phyloP scores from a whole-genome alignment of 1,139 yeast species.

The Protomyces gravidus region DNA sequence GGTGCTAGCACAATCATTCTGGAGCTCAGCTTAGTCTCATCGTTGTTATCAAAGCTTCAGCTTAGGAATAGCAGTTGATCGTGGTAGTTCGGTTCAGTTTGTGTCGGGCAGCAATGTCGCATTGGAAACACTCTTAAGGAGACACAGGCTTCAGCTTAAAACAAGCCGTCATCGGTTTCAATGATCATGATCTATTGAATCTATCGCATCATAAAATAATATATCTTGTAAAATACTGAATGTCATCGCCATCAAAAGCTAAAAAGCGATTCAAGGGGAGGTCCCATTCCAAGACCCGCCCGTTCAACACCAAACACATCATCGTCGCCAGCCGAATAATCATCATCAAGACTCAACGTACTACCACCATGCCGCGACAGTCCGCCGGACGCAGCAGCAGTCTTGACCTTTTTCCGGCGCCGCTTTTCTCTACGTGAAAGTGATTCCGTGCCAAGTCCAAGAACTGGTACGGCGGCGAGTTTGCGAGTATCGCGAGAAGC shows the following conservation, averaged over 20 bases:
- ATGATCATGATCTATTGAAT: too few species aligned
- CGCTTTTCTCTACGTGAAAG: conserved; percentile 21
- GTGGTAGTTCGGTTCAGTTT: too few species aligned
- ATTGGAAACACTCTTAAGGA: too few species aligned
- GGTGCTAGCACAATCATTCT: neutral
- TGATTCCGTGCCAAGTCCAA: conserved; percentile 17
- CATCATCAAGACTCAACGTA: conserved; percentile 12
- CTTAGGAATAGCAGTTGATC: too few species aligned
- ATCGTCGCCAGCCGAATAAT: conserved; percentile 15
- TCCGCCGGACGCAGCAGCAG: conserved; percentile 8
- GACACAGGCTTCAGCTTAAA: too few species aligned
- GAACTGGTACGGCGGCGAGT: conserved; percentile 9
- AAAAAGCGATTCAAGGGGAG: conserved; percentile 20
- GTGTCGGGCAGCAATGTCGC: too few species aligned
- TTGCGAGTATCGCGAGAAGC: conserved; percentile 9
- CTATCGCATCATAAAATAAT: too few species aligned
- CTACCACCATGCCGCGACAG: conserved; percentile 4
- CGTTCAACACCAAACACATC: conserved; percentile 20
- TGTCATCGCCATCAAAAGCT: conserved; percentile 2
- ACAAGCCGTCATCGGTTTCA: too few species aligned
- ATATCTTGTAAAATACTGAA: too few species aligned
- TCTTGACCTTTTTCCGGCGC: conserved; percentile 16
- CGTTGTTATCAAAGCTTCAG: too few species aligned
- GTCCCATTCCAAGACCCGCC: conserved; percentile 24
- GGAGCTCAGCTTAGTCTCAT: too few species aligned